A percentile compares a stretch with the other conserved stretches of the same genome.
These are phyloP conservation scores for Tephrocybe rancida DNA, from an alignment of 768 basidiomycete genomes.

Conservation along the genomic window DNA sequence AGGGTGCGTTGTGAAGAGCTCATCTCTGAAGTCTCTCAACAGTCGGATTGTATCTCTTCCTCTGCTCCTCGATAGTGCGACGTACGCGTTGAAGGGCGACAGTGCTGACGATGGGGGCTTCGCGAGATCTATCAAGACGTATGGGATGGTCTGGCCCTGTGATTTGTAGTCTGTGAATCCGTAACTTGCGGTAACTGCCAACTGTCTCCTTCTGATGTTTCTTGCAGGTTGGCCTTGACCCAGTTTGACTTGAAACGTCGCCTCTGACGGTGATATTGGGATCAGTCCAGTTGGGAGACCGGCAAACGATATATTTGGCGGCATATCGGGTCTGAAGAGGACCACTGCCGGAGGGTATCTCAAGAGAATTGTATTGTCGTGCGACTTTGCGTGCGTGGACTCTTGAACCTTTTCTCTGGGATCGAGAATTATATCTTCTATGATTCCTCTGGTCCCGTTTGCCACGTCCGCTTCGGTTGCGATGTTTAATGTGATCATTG, in stretches of 20 bases:
- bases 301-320: too few species aligned
- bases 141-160: constrained; percentile 39
- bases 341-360: too few species aligned
- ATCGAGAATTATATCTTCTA: constrained; percentile 35
- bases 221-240: neutral
- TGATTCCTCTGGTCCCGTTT: constrained; percentile 35
- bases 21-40: constrained; percentile 29
- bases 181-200: constrained; percentile 34
- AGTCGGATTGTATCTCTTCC: constrained; percentile 30
- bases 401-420: constrained; percentile 20
- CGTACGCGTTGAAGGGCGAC: constrained; percentile 32
- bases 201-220: too few species aligned
- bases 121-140: constrained; percentile 36
- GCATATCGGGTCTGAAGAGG: too few species aligned
- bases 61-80: constrained; percentile 33
- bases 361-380: too few species aligned
- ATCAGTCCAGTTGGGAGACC: too few species aligned
- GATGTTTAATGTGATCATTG: constrained; percentile 40
- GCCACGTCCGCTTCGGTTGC: constrained; percentile 43
- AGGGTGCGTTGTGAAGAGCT: constrained; percentile 25
- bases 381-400: neutral
- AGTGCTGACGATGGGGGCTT: constrained; percentile 26
- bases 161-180: constrained; percentile 43
- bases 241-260: too few species aligned
- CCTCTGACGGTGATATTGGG: too few species aligned